Evolutionary conservation across 371 early-diverging fungal species (phyloP).

Genomic region (Phascolomyces articulosus): DNA sequence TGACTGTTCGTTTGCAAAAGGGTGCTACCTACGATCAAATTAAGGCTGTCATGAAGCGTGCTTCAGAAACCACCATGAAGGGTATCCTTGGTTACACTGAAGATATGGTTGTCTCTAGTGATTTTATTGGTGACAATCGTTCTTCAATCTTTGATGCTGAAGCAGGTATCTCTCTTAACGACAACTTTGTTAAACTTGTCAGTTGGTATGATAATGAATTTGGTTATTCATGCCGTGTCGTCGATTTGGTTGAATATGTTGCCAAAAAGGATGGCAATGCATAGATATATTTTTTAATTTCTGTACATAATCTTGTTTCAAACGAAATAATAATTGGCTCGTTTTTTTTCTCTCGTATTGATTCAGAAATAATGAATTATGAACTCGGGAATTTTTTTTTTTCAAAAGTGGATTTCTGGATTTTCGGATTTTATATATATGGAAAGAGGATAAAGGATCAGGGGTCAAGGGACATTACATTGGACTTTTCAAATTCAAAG

Average conservation of each 20-base stretch:
- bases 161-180: conserved; percentile 96
- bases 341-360: too few species aligned
- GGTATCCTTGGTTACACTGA: conserved; percentile 95
- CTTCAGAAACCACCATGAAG: conserved; percentile 82
- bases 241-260: conserved; percentile 75
- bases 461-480: too few species aligned
- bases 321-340: too few species aligned
- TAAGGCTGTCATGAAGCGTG: conserved; percentile 84
- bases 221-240: conserved; percentile 95
- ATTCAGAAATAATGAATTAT: too few species aligned
- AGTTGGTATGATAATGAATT: conserved; percentile 96
- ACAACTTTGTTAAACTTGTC: conserved; percentile 97
- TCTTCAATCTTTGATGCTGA: conserved; percentile 97
- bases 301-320: too few species aligned
- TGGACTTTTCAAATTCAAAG: too few species aligned
- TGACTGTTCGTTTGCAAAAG: conserved; percentile 92
- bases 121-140: conserved; percentile 91
- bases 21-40: conserved; percentile 91
- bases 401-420: too few species aligned
- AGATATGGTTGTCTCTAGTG: conserved; percentile 97
- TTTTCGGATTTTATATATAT: too few species aligned
- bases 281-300: too few species aligned
- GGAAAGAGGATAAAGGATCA: too few species aligned
- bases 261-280: conserved; percentile 61
- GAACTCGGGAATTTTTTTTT: too few species aligned